Evolutionary conservation across 352 stramenopile genomes (phyloP).

Genomic region (Phytophthora capsici): DNA sequence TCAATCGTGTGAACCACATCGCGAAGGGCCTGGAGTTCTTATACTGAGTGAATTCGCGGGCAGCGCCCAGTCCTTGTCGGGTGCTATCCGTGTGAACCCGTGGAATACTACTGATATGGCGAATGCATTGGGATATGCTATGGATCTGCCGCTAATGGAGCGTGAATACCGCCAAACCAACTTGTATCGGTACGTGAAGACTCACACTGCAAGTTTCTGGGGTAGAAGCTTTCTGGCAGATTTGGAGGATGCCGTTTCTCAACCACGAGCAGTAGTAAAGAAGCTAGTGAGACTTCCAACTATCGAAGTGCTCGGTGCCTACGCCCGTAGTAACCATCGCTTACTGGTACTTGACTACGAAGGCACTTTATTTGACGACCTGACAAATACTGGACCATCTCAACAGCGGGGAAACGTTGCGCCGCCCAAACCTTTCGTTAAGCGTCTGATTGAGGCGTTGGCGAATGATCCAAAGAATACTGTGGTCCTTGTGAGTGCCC

Average conservation of each 20-base stretch:
- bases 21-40: conserved; percentile 80
- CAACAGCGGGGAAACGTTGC: conserved; percentile 66
- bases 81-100: conserved; percentile 90
- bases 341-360: conserved; percentile 86
- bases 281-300: conserved; percentile 58
- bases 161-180: conserved; percentile 88
- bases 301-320: conserved; percentile 57
- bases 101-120: conserved; percentile 89
- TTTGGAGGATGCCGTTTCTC: conserved; percentile 58
- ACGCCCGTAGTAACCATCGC: conserved; percentile 60
- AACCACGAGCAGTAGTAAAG: conserved; percentile 42
- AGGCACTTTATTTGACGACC: conserved; percentile 73
- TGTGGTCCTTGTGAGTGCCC: conserved; percentile 61
- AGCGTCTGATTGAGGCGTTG: conserved; percentile 66
- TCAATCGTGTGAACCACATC: conserved; percentile 56
- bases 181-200: conserved; percentile 87
- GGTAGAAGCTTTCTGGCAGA: conserved; percentile 82
- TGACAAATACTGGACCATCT: conserved; percentile 16
- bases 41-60: conserved; percentile 91
- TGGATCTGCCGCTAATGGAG: conserved; percentile 84
- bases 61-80: conserved; percentile 86
- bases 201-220: conserved; percentile 87
- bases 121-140: conserved; percentile 66
- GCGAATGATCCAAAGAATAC: conserved; percentile 62
- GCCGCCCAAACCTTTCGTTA: conserved; percentile 63